Conservation (phyloP, 2,329 filamentous ascomycete species). For the Dothistroma pini region DNA sequence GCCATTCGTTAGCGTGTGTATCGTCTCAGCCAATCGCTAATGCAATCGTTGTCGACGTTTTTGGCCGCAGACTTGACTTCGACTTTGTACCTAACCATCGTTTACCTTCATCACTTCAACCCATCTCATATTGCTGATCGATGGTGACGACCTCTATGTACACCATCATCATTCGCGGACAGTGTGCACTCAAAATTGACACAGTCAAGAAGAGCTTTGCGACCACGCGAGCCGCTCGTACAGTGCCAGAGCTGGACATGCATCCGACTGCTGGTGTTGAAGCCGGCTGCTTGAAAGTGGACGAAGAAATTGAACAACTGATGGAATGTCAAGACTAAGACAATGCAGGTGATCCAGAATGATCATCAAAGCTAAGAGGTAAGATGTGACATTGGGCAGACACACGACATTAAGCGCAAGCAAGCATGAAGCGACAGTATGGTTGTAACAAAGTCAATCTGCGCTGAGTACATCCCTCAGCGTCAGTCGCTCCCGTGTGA, state of each 20-base stretch:
- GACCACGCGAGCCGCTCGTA: no score
- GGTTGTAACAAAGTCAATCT: not conserved
- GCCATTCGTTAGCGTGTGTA: not conserved
- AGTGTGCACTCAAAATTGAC: not conserved
- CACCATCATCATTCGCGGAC: not conserved
- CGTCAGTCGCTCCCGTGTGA: not conserved
- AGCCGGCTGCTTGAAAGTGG: no score
- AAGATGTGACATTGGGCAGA: no score
- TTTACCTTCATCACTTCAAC: not conserved
- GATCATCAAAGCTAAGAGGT: no score
- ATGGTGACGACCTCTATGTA: no score
- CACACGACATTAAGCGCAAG: no score
- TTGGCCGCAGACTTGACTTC: not conserved
- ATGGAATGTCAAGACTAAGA: no score
- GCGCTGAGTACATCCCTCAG: not conserved
- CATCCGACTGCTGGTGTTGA: no score
- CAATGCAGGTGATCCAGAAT: no score
- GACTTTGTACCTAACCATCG: not conserved
- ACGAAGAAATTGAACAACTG: no score
- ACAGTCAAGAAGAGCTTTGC: not conserved
- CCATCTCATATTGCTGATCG: not conserved
- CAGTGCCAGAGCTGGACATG: no score
- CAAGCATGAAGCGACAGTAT: not conserved
- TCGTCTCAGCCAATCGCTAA: not conserved
- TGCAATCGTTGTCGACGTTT: not conserved